phyloP scores from a whole-genome alignment of 2,329 filamentous ascomycete genomes.

The Tolypocladium guangdongense region DNA sequence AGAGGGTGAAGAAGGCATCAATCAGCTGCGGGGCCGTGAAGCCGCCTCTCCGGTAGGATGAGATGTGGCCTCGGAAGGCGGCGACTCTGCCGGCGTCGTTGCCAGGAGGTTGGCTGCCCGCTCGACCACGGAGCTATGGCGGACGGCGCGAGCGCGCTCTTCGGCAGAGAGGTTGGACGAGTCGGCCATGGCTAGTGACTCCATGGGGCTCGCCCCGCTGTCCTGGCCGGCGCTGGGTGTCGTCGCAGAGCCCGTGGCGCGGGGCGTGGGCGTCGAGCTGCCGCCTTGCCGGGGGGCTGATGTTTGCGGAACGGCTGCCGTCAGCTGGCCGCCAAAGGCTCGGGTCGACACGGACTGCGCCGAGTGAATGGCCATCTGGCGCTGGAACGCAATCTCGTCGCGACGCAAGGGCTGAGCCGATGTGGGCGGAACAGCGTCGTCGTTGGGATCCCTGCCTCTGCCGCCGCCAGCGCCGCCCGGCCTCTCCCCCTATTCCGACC shows the following conservation, averaged over 20 bases:
- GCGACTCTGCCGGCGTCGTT: conserved; percentile 66
- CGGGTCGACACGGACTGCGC: conserved; percentile 70
- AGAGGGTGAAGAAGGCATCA: conserved; percentile 78
- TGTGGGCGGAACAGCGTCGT: conserved; percentile 64
- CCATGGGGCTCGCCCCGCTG: not conserved
- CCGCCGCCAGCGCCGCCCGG: conserved; percentile 21
- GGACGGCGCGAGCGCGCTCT: conserved; percentile 68
- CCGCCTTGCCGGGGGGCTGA: conserved; percentile 8
- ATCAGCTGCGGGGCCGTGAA: conserved; percentile 67
- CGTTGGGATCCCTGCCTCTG: conserved; percentile 76
- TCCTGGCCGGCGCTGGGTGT: conserved; percentile 6
- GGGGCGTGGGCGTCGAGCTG: not conserved
- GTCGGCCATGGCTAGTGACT: conserved; percentile 39
- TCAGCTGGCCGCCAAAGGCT: conserved; percentile 77
- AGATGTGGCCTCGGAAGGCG: conserved; percentile 71
- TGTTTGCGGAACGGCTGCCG: conserved; percentile 23
- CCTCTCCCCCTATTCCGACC: conserved; percentile 24
- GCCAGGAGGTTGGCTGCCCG: conserved; percentile 72
- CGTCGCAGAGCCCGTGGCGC: not conserved
- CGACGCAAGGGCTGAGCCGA: conserved; percentile 71
- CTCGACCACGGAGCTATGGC: conserved; percentile 77
- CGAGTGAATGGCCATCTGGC: conserved; percentile 84
- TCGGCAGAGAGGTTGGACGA: conserved; percentile 52
- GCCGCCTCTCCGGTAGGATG: conserved; percentile 60
- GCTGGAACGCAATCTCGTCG: conserved; percentile 84